These are phyloP conservation scores for Fagus sylvatica DNA, from an alignment of 306 rosid species.

Conservation along the genomic window DNA sequence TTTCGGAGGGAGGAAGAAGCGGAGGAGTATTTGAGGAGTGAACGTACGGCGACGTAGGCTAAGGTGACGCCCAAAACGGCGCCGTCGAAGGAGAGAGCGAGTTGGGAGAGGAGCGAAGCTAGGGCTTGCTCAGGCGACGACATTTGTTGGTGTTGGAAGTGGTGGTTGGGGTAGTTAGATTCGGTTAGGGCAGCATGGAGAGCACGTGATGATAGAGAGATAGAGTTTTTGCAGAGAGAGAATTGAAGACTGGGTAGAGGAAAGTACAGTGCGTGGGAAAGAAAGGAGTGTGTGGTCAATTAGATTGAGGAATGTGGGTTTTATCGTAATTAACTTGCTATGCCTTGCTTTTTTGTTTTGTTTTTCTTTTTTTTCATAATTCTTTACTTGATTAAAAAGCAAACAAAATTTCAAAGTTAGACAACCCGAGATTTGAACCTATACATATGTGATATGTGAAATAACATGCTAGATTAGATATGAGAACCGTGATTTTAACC, in stretches of 20 bases:
- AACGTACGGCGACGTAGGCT: conserved; percentile 65
- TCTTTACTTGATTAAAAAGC: no score
- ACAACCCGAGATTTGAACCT: no score
- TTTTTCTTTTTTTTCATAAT: no score
- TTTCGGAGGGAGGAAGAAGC: conserved; percentile 55
- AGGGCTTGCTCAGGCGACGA: conserved; percentile 77
- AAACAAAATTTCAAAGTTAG: no score
- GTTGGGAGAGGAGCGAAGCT: conserved; percentile 58
- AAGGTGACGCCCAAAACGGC: conserved; percentile 75
- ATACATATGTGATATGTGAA: no score
- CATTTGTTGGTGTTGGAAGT: conserved; percentile 48
- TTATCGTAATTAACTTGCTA: no score
- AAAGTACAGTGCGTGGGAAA: not conserved
- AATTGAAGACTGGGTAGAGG: not conserved
- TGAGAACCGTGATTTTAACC: no score
- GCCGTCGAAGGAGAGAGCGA: conserved; percentile 76
- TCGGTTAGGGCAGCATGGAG: not conserved
- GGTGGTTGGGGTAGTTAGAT: not conserved
- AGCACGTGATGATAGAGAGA: not conserved
- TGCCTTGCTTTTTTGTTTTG: not conserved
- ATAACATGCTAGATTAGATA: no score
- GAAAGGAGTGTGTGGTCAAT: not conserved
- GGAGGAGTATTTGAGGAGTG: conserved; percentile 49
- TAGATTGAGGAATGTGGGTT: not conserved
- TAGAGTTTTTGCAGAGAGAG: not conserved